phyloP scores from a whole-genome alignment of 208 protist genomes.

The Lotmaria passim region DNA sequence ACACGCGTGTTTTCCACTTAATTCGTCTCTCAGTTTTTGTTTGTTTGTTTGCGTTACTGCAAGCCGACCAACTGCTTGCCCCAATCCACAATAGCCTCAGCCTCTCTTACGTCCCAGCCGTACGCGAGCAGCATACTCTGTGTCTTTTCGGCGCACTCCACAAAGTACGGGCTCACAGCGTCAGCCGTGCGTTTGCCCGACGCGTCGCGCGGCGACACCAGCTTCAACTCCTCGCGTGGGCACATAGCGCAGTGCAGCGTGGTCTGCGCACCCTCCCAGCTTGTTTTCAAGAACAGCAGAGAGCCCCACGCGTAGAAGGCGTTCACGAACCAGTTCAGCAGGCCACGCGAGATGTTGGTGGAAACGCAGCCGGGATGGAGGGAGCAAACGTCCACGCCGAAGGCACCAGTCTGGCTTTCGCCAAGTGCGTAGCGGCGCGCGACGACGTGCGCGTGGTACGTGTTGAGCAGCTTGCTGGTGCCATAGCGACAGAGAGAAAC shows the following conservation, averaged over 20 bases:
- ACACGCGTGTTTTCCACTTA: background rate
- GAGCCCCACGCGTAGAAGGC: conserved; percentile 23
- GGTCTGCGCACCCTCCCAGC: conserved; percentile 18
- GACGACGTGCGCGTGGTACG: conserved; percentile 82
- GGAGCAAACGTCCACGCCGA: conserved; percentile 69
- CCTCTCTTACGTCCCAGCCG: conserved; percentile 83
- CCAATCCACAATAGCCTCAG: conserved; percentile 70
- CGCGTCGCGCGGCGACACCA: conserved; percentile 40
- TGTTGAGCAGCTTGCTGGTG: conserved; percentile 86
- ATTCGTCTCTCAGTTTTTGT: too few relatives aligned
- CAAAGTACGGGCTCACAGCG: conserved; percentile 83
- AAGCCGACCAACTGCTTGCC: conserved; percentile 64
- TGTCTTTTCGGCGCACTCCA: conserved; percentile 82
- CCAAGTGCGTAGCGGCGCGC: conserved; percentile 54
- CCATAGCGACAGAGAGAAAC: conserved; percentile 79
- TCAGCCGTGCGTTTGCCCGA: conserved; percentile 12
- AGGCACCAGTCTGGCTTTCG: background rate
- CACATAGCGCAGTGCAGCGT: conserved; percentile 89
- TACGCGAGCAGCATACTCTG: conserved; percentile 60
- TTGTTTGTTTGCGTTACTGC: background rate
- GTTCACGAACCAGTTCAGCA: conserved; percentile 38
- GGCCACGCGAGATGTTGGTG: conserved; percentile 70
- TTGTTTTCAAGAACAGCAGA: conserved; percentile 25
- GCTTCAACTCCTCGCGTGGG: conserved; percentile 69
- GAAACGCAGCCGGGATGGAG: conserved; percentile 85